Evolutionary conservation across 2,329 filamentous ascomycete genomes (phyloP), one percentile per base, ranked within the genome.

Genomic region (Hirsutella rhossiliensis): DNA sequence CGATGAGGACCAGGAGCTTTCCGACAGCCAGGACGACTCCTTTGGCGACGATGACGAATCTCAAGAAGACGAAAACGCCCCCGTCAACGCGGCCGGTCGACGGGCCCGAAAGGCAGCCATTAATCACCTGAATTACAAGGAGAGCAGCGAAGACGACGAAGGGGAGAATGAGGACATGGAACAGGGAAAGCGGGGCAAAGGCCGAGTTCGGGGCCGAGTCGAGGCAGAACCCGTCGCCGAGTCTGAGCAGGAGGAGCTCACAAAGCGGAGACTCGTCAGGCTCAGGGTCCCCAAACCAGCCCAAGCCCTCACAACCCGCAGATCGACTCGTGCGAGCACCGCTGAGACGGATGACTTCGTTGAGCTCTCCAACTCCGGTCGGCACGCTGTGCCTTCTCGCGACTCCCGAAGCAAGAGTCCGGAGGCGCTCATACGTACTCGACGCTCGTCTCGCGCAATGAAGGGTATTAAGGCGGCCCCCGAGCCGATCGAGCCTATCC

Each of bases 341-440:
- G 75, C 72, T 38, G 75, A 78, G 40, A 64, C 66, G 0, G 73
- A 78, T 38, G 65, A 71, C 5, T 67, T 79, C 7, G 57, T 79
- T 5, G 75, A 80, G 52, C 62, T 82, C 13, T 74, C 77, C 6
- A 74, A 68, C 51, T 81, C 78, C 8, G 78, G 78, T n/a, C 71
- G 67, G 45, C 77, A 82, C 49, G 71, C 68, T 18, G 66, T 67
- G 36, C 56, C 65, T 2, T 66, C 72, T 34, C 63, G 63, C 17
- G 69, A 71, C 37, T 75, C 74, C 27, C 66, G 65, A 44, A 80
- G 75, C 50, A 68, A 64, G 51, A 79, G 74, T 47, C 77, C 78
- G 0, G 77, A 82, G 49, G 56, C 69, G 3, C 55, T 66, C 17
- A 55, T 61, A 13, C 66, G 68, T 27, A 58, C 50, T 11, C 63